These are phyloP conservation scores for Sanghuangporus sanghuang DNA, from an alignment of 1,284 basidiomycete species.

Conservation along the genomic window DNA sequence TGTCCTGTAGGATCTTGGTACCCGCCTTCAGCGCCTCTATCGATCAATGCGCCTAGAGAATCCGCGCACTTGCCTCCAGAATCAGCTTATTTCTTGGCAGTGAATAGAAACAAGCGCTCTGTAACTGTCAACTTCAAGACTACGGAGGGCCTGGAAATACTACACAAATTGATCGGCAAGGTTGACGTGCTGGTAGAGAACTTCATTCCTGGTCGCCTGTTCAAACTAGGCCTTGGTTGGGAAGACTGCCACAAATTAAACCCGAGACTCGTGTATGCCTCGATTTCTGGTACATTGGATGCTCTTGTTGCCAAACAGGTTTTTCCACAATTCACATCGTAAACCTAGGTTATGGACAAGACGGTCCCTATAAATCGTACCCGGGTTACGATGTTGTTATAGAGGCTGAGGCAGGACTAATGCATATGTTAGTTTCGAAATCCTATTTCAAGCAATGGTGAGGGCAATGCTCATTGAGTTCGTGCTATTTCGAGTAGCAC, in stretches of 20 bases:
- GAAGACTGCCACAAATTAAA: conserved; percentile 81
- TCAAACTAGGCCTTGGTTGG: conserved; percentile 81
- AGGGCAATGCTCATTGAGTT: neutral
- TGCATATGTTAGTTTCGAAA: conserved; percentile 69
- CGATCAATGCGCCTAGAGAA: conserved; percentile 42
- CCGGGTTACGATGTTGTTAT: conserved; percentile 92
- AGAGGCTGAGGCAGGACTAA: conserved; percentile 87
- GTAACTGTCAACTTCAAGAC: conserved; percentile 87
- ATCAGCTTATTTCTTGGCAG: conserved; percentile 88
- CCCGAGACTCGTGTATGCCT: conserved; percentile 81
- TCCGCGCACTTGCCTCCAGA: conserved; percentile 77
- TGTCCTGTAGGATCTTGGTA: conserved; percentile 62
- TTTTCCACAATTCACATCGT: neutral
- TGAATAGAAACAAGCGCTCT: conserved; percentile 87
- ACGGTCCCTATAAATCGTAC: conserved; percentile 78
- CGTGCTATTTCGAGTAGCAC: conserved; percentile 47
- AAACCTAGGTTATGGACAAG: conserved; percentile 83
- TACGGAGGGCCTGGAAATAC: conserved; percentile 71
- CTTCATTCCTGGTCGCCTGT: conserved; percentile 80
- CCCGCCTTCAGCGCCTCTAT: conserved; percentile 70
- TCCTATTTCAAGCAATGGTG: neutral
- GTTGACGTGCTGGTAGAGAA: conserved; percentile 91
- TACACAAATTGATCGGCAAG: conserved; percentile 66
- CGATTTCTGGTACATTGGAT: conserved; percentile 68
- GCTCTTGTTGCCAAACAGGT: neutral